These are phyloP conservation scores for Meripilus lineatus DNA, from an alignment of 1,284 basidiomycete species.

Conservation along the genomic window DNA sequence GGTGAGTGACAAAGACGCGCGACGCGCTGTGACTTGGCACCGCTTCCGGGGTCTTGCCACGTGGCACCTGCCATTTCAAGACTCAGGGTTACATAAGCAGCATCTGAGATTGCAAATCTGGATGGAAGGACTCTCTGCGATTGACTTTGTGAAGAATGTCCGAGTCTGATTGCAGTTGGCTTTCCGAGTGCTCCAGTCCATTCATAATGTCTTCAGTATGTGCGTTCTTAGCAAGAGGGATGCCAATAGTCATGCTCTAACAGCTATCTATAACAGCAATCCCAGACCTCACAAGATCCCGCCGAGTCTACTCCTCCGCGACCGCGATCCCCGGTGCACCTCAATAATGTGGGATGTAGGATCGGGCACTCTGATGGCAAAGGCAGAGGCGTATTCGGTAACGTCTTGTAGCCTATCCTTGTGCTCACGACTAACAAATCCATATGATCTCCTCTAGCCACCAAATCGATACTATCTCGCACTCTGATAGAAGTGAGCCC, in stretches of 20 bases:
- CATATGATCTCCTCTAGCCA: constrained; percentile 37
- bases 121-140: too few species aligned
- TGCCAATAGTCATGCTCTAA: too few species aligned
- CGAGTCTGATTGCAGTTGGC: too few species aligned
- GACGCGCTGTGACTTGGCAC: too few species aligned
- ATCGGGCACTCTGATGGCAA: constrained; percentile 39
- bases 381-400: constrained; percentile 67
- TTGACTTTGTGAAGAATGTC: too few species aligned
- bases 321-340: constrained; percentile 21
- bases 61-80: constrained; percentile 44
- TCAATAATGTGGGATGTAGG: constrained; percentile 33
- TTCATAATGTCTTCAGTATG: constrained; percentile 1
- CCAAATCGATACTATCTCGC: constrained; percentile 51
- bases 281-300: background rate
- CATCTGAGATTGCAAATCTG: constrained; percentile 51
- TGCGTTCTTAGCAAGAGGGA: too few species aligned
- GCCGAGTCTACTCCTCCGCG: background rate
- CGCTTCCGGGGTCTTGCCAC: constrained; percentile 46
- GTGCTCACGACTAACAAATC: background rate
- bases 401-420: constrained; percentile 10
- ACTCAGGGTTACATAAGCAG: constrained; percentile 37
- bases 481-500: constrained; percentile 82
- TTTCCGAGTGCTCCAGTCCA: constrained; percentile 25
- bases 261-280: too few species aligned
- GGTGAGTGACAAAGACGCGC: too few species aligned